Evolutionary conservation across 2,329 filamentous ascomycete genomes (phyloP), one percentile per base, ranked within the genome.

Genomic region (Fusarium buxicola): DNA sequence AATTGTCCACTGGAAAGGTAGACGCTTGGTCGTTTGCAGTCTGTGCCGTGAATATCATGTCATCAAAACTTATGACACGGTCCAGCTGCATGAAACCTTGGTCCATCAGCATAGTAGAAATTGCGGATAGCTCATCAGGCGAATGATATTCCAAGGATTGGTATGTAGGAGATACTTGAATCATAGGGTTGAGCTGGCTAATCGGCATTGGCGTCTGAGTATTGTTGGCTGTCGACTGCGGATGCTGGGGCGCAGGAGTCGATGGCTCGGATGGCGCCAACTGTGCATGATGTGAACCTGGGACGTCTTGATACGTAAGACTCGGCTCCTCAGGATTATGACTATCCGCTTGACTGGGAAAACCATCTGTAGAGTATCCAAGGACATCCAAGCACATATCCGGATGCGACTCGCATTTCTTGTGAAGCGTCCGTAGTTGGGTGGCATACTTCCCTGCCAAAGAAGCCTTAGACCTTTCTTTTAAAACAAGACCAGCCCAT

Each of bases 31-130:
- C 62, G 2, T 58, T 47, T 4, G 52, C 58, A 15, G 62, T 65
- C 10, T 65, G 62, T 21, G 62, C 58, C 3, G 69, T 67, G n/a
- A 75, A 76, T 54, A 75, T 71, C 60, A 73, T 72, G 28, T 77
- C 74, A 18, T 76, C 72, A n/a, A 75, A 74, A 12, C 72, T 75
- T 3, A 77, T 77, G 0, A 77, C 62, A 1, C 75, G 54, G 10
- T 77, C 75, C 41, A 76, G 47, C 2, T 73, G 70, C 56, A 74
- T 65, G n/a, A 76, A 76, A 0, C 67, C 50, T 13, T 75, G 72
- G 7, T 75, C 65, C 63, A 75, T 72, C 2, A 75, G 45, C 18
- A 70, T 69, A 2, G 72, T 72, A 1, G 72, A 75, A 3, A 77
- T 77, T 0, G 63, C 56, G 0, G 72, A 72, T 1, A 74, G 46